Evolutionary conservation across 345 rosid genomes (phyloP), one percentile per base, ranked within the genome.

Genomic region (Bretschneidera sinensis): DNA sequence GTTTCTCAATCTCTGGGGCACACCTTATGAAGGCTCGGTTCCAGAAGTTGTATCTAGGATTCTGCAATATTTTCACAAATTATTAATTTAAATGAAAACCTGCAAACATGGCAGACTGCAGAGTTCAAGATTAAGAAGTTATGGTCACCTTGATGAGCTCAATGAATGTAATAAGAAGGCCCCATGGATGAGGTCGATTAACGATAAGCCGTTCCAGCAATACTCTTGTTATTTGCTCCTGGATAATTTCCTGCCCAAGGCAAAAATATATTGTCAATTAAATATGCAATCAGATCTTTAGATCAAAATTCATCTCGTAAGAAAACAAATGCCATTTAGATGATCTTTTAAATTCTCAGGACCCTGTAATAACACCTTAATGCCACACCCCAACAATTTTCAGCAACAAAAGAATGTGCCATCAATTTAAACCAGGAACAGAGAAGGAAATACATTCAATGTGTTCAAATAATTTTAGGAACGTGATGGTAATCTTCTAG

Each of bases 111-210:
- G 10, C 45, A 39, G 11, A 39, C 1, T 5, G 45, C 3, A 48
- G 17, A 2, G 0, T 48, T 48, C 16, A 6, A 6, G 7, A 6
- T 13, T 13, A 48, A 48, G 11, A 7, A 13, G 16, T 1, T 11
- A 39, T n/a, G 16, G 7, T 68, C 39, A 85, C 96, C 96, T 85
- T 95, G 70, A 95, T 95, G 55, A 95, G 94, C 80, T 95, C 98
- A 10, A 95, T 95, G 81, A 95, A 95, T 15, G 99, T 87, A 57
- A 95, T 95, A 57, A 95, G 91, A 48, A 95, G 96, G 31, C 99
- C 99, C 99, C 99, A 95, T 0, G 99, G 99, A 71, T 95, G 99
- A 20, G 99, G 99, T 55, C 92, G 74, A 57, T 85, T 91, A 23
- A 91, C 99, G 31, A 91, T 88, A 8, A 95, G 87, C 43, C 99